A percentile compares a stretch with the other conserved stretches of the same genome.
phyloP scores from a whole-genome alignment of 192 early-diverging fungal species.

The Linnemannia hyalina region DNA sequence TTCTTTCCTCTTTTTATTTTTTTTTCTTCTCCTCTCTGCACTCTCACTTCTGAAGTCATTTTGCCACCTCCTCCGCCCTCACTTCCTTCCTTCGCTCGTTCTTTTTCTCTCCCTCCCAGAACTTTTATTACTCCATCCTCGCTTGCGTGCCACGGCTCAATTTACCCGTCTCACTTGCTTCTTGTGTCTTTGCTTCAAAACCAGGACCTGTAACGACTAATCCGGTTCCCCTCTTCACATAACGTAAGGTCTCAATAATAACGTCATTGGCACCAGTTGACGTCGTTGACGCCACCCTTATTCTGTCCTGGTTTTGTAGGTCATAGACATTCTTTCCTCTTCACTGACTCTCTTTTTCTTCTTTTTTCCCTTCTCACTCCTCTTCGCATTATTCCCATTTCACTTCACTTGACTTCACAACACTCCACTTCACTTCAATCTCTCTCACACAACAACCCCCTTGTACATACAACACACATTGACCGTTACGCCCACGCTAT shows the following conservation, averaged over 20 bases:
- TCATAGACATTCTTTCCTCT: background rate
- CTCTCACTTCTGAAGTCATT: constrained; percentile 5
- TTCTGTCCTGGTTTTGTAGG: background rate
- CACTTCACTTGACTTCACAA: no score
- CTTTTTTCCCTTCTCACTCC: background rate
- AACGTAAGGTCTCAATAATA: background rate
- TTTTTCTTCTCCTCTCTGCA: background rate
- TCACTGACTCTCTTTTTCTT: background rate
- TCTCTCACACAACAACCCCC: background rate
- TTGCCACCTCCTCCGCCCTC: background rate
- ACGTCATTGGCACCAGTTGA: no score
- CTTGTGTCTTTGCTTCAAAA: background rate
- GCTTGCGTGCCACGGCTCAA: background rate
- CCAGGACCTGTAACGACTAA: background rate
- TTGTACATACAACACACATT: background rate
- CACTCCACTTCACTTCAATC: no score
- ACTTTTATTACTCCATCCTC: background rate
- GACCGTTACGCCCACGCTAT: background rate
- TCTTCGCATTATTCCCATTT: no score
- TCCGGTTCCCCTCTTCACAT: background rate
- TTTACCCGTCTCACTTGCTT: background rate
- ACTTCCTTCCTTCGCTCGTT: background rate
- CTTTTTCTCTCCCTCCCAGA: background rate
- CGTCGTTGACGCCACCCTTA: no score
- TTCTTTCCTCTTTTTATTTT: background rate